Evolutionary conservation across 108 stramenopile species (phyloP).

Genomic region (Stephanodiscus minutulus): DNA sequence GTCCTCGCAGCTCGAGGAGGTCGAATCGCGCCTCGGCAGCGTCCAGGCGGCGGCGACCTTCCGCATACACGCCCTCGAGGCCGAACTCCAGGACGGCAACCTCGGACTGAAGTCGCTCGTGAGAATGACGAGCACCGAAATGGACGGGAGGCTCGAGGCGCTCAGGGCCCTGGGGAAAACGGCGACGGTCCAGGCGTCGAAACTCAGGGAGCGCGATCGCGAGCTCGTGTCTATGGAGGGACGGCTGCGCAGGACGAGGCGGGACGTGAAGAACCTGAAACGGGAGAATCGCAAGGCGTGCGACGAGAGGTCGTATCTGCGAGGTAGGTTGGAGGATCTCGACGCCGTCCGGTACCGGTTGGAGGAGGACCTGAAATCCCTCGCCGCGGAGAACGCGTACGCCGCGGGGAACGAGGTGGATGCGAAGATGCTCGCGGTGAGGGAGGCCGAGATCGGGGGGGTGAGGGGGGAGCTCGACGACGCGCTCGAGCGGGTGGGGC

Average conservation of each 20-base stretch:
- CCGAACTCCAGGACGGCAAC: conserved; percentile 46
- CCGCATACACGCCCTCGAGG: conserved; percentile 50
- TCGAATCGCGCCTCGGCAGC: conserved; percentile 30
- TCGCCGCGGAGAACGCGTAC: conserved; percentile 16
- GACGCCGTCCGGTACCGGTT: conserved; percentile 7
- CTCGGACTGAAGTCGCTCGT: conserved; percentile 40
- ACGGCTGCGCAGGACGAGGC: conserved; percentile 16
- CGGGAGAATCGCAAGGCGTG: conserved; percentile 32
- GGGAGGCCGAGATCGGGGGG: conserved; percentile 20
- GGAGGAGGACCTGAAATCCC: conserved; percentile 15
- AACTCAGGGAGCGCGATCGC: conserved; percentile 33
- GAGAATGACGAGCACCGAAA: conserved; percentile 47
- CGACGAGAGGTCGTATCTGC: conserved; percentile 41
- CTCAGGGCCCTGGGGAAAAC: conserved; percentile 43
- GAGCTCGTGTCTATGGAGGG: conserved; percentile 25
- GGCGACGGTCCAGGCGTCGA: conserved; percentile 35
- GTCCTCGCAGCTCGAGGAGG: conserved; percentile 41
- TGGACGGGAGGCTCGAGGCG: conserved; percentile 43
- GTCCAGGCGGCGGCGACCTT: conserved; percentile 50
- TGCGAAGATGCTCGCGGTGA: too few species aligned
- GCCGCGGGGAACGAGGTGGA: too few species aligned
- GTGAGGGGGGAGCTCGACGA: conserved; percentile 32
- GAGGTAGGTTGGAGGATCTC: conserved; percentile 35
- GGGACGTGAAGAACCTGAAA: conserved; percentile 31
- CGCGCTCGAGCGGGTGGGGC: conserved; percentile 32